Percentiles rank a stretch among this genome's conserved stretches.
Evolutionary conservation across 768 basidiomycete species (phyloP).

Genomic region (Mycena rebaudengoi): DNA sequence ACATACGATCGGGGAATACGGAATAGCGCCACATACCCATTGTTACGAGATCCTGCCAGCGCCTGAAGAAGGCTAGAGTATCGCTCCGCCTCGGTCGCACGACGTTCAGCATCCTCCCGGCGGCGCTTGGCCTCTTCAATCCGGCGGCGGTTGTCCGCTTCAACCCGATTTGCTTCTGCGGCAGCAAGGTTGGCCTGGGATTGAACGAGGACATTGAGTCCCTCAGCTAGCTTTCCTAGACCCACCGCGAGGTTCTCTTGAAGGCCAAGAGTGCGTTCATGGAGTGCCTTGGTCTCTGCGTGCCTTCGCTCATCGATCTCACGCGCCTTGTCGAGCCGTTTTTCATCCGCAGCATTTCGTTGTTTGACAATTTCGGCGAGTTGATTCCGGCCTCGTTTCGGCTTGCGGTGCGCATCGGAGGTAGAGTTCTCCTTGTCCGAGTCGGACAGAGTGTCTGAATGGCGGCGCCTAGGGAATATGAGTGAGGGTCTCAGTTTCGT

Average conservation of each 20-base stretch:
- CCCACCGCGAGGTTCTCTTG: neutral
- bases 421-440: constrained; percentile 13
- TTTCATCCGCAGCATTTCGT: constrained; percentile 1
- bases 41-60: neutral
- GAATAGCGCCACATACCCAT: neutral
- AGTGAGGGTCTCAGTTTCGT: neutral
- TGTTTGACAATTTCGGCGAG: constrained; percentile 1
- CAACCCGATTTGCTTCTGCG: neutral
- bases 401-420: neutral
- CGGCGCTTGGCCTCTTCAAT: neutral
- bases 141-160: neutral
- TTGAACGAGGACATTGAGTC: neutral
- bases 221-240: neutral
- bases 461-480: neutral
- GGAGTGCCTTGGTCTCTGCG: constrained; percentile 1
- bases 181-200: neutral
- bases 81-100: constrained; percentile 1
- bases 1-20: too few species aligned
- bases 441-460: neutral
- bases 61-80: neutral
- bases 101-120: neutral
- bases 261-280: neutral
- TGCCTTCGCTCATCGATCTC: constrained; percentile 6
- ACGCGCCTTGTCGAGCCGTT: constrained; percentile 8
- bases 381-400: constrained; percentile 5